phyloP scores from a whole-genome alignment of 495 filamentous ascomycete species.

The Xylaria bambusicola region DNA sequence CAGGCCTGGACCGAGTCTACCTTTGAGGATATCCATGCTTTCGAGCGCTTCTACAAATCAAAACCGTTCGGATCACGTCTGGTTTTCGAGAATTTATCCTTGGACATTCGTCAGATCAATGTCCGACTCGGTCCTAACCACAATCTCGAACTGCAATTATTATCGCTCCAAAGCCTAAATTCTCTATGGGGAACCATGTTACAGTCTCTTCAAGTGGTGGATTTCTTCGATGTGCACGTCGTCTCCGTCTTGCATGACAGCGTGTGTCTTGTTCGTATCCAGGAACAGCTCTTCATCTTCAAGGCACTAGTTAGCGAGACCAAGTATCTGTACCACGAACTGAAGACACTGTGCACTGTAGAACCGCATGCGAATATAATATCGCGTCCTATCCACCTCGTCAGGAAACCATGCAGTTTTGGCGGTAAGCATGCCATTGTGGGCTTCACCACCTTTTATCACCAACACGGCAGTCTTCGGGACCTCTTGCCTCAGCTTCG shows the following conservation, averaged over 20 bases:
- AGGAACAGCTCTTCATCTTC: slow-evolving; percentile 43
- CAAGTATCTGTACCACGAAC: slow-evolving; percentile 51
- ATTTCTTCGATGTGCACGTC: slow-evolving; percentile 43
- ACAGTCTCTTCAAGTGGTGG: slow-evolving; percentile 36
- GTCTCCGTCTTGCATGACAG: slow-evolving; percentile 49
- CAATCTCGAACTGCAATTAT: slow-evolving; percentile 44
- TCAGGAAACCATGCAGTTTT: slow-evolving; percentile 49
- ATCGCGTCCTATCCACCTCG: slow-evolving; percentile 41
- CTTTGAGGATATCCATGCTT: slow-evolving; percentile 26
- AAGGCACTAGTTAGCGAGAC: slow-evolving; percentile 51
- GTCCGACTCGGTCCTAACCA: slow-evolving; percentile 43
- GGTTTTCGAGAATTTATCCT: slow-evolving; percentile 44
- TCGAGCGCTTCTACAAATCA: slow-evolving; percentile 33
- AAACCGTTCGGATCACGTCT: slow-evolving; percentile 52
- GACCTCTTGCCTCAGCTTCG: slow-evolving; percentile 46
- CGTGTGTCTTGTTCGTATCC: slow-evolving; percentile 44
- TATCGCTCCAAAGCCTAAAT: slow-evolving; percentile 32
- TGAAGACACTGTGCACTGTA: slow-evolving; percentile 46
- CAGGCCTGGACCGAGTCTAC: slow-evolving; percentile 40
- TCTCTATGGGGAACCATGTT: slow-evolving; percentile 31
- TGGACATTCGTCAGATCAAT: slow-evolving; percentile 39
- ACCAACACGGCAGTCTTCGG: slow-evolving; percentile 44
- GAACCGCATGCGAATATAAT: slow-evolving; percentile 47
- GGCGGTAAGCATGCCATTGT: slow-evolving; percentile 47
- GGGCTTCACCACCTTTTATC: slow-evolving; percentile 48